phyloP scores from a whole-genome alignment of 306 rosid species.

The Sphenostylis stenocarpa region DNA sequence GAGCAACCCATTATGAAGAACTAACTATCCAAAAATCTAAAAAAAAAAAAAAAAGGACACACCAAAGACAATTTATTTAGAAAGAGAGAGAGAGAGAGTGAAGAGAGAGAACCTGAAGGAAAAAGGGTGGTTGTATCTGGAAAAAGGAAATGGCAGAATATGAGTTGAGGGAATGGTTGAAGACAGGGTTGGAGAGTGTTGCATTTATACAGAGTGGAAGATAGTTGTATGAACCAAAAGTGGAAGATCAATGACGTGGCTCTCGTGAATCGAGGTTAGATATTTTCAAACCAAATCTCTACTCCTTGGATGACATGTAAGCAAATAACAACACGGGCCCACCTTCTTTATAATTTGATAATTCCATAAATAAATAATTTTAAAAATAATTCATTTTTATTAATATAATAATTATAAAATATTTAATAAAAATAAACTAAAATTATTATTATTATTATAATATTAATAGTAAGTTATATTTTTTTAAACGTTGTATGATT shows the following conservation, averaged over 20 bases:
- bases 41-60: neutral
- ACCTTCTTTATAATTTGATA: too few species aligned
- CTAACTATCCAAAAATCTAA: neutral
- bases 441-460: too few species aligned
- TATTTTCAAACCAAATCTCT: neutral
- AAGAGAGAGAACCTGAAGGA: slow-evolving; percentile 34
- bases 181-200: neutral
- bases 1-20: neutral
- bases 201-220: neutral
- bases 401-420: too few species aligned
- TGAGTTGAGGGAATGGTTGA: slow-evolving; percentile 15
- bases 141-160: neutral
- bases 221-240: neutral
- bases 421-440: too few species aligned
- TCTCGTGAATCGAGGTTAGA: neutral
- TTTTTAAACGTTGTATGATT: too few species aligned
- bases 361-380: too few species aligned
- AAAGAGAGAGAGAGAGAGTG: neutral
- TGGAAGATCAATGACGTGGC: neutral
- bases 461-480: too few species aligned
- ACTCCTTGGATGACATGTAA: too few species aligned
- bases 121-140: slow-evolving; percentile 14
- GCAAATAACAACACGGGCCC: too few species aligned
- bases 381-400: too few species aligned
- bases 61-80: too few species aligned